These are phyloP conservation scores for Rhynchosporium graminicola DNA, from an alignment of 2,329 filamentous ascomycete genomes.

Conservation along the genomic window DNA sequence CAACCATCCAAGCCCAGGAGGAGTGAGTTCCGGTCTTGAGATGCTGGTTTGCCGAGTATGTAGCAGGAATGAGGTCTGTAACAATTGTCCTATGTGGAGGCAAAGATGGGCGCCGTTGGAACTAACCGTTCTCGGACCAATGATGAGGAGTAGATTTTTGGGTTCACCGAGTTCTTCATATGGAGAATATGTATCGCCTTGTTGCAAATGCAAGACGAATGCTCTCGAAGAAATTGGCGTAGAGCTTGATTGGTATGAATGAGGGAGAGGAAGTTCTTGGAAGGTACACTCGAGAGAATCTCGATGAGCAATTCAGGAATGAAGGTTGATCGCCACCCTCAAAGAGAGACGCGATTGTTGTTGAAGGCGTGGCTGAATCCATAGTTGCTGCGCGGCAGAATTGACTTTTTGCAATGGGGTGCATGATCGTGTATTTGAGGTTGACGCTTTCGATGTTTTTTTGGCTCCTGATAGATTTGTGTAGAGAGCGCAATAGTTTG, in stretches of 20 bases:
- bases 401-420: no score
- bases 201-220: background rate
- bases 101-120: background rate
- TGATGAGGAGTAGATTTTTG: background rate
- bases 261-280: background rate
- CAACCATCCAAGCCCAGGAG: background rate
- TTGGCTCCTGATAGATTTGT: no score
- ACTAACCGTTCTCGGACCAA: background rate
- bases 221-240: background rate
- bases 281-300: background rate
- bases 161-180: no score
- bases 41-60: background rate
- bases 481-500: no score
- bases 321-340: background rate
- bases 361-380: background rate
- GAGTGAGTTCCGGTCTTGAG: background rate
- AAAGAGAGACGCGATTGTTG: background rate
- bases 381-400: background rate
- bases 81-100: background rate
- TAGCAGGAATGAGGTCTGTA: background rate
- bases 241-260: background rate
- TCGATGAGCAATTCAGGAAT: slow-evolving; percentile 5
- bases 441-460: no score
- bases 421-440: no score
- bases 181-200: background rate